A percentile compares a stretch with the other conserved stretches of the same genome.
Conservation (phyloP, 2,329 filamentous ascomycete species). For the Waltergamsia citrina region DNA sequence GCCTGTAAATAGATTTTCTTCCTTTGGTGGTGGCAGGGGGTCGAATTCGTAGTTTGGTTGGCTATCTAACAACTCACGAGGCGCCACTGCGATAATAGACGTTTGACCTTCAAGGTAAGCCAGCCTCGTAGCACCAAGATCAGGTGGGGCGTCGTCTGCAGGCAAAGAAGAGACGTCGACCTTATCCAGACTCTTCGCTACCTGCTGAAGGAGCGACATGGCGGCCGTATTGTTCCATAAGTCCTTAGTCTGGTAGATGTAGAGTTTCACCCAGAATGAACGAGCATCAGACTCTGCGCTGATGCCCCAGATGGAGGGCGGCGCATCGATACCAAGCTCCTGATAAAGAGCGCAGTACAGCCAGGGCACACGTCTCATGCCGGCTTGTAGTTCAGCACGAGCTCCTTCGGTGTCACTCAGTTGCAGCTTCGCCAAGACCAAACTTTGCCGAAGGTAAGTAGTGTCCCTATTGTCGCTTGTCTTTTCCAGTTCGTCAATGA, state of each 20-base stretch:
- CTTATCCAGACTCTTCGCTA: conserved; percentile 46
- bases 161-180: conserved; percentile 29
- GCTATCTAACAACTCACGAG: conserved; percentile 51
- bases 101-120: conserved; percentile 70
- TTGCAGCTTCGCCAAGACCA: conserved; percentile 68
- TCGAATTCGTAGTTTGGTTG: conserved; percentile 70
- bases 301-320: conserved; percentile 75
- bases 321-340: conserved; percentile 68
- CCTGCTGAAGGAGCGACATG: conserved; percentile 58
- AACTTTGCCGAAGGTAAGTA: conserved; percentile 67
- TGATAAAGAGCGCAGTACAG: conserved; percentile 73
- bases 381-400: conserved; percentile 51
- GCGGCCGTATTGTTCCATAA: conserved; percentile 77
- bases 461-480: conserved; percentile 27
- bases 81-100: conserved; percentile 59
- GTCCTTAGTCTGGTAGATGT: conserved; percentile 67
- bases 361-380: conserved; percentile 74
- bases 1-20: conserved; percentile 41
- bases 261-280: conserved; percentile 64
- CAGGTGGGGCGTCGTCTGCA: conserved; percentile 24
- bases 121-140: conserved; percentile 57
- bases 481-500: conserved; percentile 40
- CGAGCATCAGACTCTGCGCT: conserved; percentile 52
- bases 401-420: conserved; percentile 57
- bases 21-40: conserved; percentile 61